A percentile compares a stretch with the other conserved stretches of the same genome.
Conservation (phyloP, 2,329 filamentous ascomycete genomes). For the Aspergillus fischeri region DNA sequence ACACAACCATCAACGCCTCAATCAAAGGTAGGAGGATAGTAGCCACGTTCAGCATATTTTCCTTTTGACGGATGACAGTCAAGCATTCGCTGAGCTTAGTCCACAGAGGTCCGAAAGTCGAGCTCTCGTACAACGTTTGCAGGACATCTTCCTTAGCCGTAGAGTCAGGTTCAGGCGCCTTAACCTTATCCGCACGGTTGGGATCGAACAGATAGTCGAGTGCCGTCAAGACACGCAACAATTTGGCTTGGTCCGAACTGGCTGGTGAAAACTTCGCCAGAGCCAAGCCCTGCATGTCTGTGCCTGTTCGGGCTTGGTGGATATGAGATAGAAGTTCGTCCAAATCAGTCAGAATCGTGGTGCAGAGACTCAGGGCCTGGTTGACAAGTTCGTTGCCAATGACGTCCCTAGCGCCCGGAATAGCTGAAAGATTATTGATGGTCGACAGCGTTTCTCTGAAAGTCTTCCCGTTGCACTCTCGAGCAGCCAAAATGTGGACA, state of each 20-base stretch:
- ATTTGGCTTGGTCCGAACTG: constrained; percentile 93
- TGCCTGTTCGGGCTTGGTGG: constrained; percentile 77
- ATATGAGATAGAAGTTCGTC: constrained; percentile 83
- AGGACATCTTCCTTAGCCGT: constrained; percentile 79
- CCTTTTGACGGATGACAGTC: constrained; percentile 79
- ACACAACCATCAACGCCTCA: constrained; percentile 97
- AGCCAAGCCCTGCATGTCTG: constrained; percentile 91
- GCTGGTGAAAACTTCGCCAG: constrained; percentile 93
- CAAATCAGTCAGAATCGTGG: constrained; percentile 79
- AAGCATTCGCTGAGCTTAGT: constrained; percentile 85
- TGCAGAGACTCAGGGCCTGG: constrained; percentile 79
- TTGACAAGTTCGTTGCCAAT: constrained; percentile 91
- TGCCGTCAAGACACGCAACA: constrained; percentile 86
- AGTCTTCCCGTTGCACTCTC: constrained; percentile 94
- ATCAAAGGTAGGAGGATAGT: constrained; percentile 93
- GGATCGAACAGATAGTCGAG: constrained; percentile 93
- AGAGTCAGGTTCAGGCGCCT: constrained; percentile 50
- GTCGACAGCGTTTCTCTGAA: constrained; percentile 97
- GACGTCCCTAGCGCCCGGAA: constrained; percentile 80
- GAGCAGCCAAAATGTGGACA: constrained; percentile 93
- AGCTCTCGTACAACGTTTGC: constrained; percentile 81
- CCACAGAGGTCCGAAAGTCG: constrained; percentile 88
- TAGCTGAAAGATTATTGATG: constrained; percentile 95
- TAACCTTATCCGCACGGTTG: constrained; percentile 57
- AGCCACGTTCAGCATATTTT: constrained; percentile 94